These are phyloP conservation scores for Licmophora abbreviata DNA, from an alignment of 108 stramenopile species.

Conservation along the genomic window DNA sequence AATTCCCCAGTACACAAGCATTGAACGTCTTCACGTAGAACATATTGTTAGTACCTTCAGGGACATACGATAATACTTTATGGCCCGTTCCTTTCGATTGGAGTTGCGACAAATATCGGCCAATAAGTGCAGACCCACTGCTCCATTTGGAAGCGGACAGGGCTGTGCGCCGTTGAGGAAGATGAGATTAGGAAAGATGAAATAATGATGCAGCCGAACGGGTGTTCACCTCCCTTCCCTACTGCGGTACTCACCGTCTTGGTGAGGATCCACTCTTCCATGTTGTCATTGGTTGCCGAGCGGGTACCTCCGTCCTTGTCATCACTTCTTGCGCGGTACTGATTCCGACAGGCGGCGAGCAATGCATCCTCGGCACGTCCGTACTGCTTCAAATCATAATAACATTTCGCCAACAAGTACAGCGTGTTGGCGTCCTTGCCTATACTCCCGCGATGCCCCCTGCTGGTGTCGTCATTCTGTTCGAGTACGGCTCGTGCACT, in stretches of 20 bases:
- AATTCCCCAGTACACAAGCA: slow-evolving; percentile 23
- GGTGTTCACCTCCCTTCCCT: background rate
- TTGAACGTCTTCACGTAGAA: too few relatives aligned
- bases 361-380: slow-evolving; percentile 72
- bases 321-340: slow-evolving; percentile 24
- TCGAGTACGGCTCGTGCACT: slow-evolving; percentile 47
- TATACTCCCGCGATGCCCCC: too few relatives aligned
- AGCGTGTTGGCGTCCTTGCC: slow-evolving; percentile 9
- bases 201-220: background rate
- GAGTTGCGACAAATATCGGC: slow-evolving; percentile 73
- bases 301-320: slow-evolving; percentile 2
- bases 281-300: background rate
- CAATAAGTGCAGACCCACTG: slow-evolving; percentile 77
- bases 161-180: slow-evolving; percentile 11
- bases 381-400: slow-evolving; percentile 54
- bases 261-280: background rate
- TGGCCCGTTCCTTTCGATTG: slow-evolving; percentile 68
- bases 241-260: background rate
- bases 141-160: slow-evolving; percentile 81
- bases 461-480: too few relatives aligned
- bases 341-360: slow-evolving; percentile 24
- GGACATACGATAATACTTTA: slow-evolving; percentile 63
- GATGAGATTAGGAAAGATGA: background rate
- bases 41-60: too few relatives aligned
- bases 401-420: slow-evolving; percentile 69